Conservation (phyloP, 2,329 filamentous ascomycete species). For the Talaromyces sp. region DNA sequence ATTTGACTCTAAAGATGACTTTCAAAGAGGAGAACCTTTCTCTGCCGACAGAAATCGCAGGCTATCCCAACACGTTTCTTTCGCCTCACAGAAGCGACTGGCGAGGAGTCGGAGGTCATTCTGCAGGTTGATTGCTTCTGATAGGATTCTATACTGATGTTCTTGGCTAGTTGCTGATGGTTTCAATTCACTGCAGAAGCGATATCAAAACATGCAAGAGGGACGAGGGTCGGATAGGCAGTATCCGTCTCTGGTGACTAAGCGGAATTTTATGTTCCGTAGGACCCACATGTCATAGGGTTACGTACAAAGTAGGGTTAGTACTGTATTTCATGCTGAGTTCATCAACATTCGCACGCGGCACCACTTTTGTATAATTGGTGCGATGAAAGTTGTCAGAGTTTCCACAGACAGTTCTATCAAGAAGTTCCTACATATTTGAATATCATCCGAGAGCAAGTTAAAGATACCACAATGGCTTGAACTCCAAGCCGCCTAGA, state of each 20-base stretch:
- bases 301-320: not conserved
- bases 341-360: not conserved
- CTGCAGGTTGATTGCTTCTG: not conserved
- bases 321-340: not conserved
- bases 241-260: not conserved
- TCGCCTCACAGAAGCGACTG: not conserved
- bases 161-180: not conserved
- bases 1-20: no score
- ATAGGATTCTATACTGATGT: not conserved
- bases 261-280: not conserved
- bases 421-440: not conserved
- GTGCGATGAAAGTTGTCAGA: not conserved
- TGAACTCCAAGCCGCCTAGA: not conserved
- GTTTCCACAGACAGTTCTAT: no score
- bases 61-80: constrained; percentile 25
- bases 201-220: not conserved
- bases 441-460: not conserved
- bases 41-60: constrained; percentile 38
- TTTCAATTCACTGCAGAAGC: not conserved
- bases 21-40: constrained; percentile 26
- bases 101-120: not conserved
- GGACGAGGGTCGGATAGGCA: not conserved
- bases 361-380: no score
- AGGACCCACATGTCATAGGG: not conserved
- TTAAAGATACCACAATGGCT: not conserved